A percentile compares a stretch with the other conserved stretches of the same genome.
Conservation (phyloP, 495 filamentous ascomycete genomes). For the Lophiotrema nucula region DNA sequence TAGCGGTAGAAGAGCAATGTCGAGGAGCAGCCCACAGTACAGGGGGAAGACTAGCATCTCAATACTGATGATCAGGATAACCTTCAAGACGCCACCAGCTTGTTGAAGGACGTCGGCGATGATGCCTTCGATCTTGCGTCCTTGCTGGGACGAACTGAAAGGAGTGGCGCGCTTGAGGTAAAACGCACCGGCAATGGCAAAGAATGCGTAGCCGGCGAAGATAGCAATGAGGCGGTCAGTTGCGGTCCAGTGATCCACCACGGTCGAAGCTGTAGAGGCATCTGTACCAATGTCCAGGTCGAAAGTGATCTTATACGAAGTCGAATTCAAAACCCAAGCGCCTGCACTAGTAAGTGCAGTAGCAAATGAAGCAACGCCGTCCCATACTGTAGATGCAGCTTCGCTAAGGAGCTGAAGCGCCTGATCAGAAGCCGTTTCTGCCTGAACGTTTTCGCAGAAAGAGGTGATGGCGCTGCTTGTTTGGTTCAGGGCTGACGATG, state of each 20-base stretch:
- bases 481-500: conserved; percentile 23
- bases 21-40: conserved; percentile 89
- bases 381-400: conserved; percentile 1
- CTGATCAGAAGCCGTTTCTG: neutral
- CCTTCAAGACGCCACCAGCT: conserved; percentile 95
- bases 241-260: conserved; percentile 62
- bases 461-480: conserved; percentile 7
- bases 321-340: conserved; percentile 19
- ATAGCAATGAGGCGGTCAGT: conserved; percentile 78
- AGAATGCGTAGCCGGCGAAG: conserved; percentile 71
- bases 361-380: neutral
- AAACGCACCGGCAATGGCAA: conserved; percentile 68
- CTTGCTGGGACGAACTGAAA: conserved; percentile 61
- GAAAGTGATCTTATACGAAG: conserved; percentile 33
- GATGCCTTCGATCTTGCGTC: conserved; percentile 70
- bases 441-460: conserved; percentile 8
- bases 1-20: conserved; percentile 82
- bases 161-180: conserved; percentile 72
- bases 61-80: conserved; percentile 96
- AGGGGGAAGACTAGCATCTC: conserved; percentile 98
- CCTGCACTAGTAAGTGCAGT: neutral
- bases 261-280: conserved; percentile 11
- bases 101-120: conserved; percentile 84
- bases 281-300: conserved; percentile 19
- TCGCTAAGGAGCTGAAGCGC: conserved; percentile 5